phyloP scores from a whole-genome alignment of 2,329 filamentous ascomycete genomes.

The Apiospora arundinis region DNA sequence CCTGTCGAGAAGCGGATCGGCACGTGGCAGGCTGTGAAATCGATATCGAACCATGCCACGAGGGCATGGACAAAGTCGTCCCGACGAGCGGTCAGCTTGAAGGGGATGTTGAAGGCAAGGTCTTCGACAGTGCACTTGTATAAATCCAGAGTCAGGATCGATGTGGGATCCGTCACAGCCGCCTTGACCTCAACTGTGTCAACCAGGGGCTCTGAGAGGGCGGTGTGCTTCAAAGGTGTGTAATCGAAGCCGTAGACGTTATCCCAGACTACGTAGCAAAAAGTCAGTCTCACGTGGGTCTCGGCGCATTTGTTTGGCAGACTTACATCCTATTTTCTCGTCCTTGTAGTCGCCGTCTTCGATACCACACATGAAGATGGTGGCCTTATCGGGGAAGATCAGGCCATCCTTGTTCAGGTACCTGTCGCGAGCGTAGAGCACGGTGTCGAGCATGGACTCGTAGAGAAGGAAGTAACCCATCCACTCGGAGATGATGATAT shows the following conservation, averaged over 20 bases:
- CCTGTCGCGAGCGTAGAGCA: conserved; percentile 92
- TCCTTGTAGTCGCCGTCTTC: conserved; percentile 99
- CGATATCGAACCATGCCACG: conserved; percentile 99
- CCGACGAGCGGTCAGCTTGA: conserved; percentile 77
- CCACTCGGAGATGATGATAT: conserved; percentile 99
- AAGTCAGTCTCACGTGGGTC: not conserved
- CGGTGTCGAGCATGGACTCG: conserved; percentile 98
- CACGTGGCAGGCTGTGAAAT: conserved; percentile 98
- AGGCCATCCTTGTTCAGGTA: conserved; percentile 87
- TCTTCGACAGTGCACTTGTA: conserved; percentile 88
- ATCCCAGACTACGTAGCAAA: conserved; percentile 81
- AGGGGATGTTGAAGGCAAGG: conserved; percentile 82
- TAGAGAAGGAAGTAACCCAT: conserved; percentile 99
- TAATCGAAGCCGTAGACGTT: conserved; percentile 99
- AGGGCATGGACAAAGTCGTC: conserved; percentile 96
- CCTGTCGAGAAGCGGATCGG: conserved; percentile 95
- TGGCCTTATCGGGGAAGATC: conserved; percentile 99
- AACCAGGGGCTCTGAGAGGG: conserved; percentile 93
- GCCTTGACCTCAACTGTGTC: conserved; percentile 98
- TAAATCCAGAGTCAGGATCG: conserved; percentile 87
- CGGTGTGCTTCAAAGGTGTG: conserved; percentile 89
- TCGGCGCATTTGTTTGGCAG: not conserved
- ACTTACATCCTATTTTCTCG: conserved; percentile 98
- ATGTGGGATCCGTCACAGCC: conserved; percentile 88
- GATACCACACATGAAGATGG: conserved; percentile 94